Conservation (phyloP, 345 rosid species). For the Eutrema heterophyllum region DNA sequence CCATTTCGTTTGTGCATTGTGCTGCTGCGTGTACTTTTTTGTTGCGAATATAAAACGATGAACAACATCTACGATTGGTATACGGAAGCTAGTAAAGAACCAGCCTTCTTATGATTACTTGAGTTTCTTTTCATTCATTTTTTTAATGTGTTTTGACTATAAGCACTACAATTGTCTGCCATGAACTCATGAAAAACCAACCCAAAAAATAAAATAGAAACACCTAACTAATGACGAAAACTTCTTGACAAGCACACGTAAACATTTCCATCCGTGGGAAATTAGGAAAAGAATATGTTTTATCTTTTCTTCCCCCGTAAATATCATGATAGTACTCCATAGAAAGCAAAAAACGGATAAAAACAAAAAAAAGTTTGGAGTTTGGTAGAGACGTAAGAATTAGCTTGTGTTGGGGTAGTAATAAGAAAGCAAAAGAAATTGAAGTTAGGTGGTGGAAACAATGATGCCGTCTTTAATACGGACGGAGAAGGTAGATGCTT, state of each 20-base stretch:
- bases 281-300: too few relatives aligned
- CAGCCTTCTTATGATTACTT: neutral
- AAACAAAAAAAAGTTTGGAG: too few relatives aligned
- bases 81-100: neutral
- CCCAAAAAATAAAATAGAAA: neutral
- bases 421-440: neutral
- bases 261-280: too few relatives aligned
- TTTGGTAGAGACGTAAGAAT: neutral
- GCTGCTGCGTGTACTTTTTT: neutral
- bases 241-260: neutral
- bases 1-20: neutral
- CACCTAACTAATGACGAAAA: neutral
- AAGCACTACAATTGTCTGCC: conserved; percentile 18
- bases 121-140: neutral
- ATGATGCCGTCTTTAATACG: conserved; percentile 9
- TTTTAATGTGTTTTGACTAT: neutral
- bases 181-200: neutral
- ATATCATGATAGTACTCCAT: too few relatives aligned
- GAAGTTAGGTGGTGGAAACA: conserved; percentile 17
- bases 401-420: neutral
- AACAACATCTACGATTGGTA: neutral
- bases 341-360: neutral
- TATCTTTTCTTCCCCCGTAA: too few relatives aligned
- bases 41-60: neutral
- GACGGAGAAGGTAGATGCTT: neutral